Conservation (phyloP, 1,284 basidiomycete species). For the Trametes sp. region DNA sequence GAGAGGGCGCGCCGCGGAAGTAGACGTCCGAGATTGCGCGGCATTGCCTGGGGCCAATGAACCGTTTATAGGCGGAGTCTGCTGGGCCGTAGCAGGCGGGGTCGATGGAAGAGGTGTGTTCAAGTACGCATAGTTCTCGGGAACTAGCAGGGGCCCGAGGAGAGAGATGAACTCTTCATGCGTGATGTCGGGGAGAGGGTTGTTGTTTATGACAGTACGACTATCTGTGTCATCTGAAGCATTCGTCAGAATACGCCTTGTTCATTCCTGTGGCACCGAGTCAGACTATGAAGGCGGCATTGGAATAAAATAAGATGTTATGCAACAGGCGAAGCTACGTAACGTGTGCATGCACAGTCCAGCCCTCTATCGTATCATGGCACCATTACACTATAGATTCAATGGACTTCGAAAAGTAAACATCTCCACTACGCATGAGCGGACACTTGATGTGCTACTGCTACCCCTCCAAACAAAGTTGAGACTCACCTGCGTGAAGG, state of each 20-base stretch:
- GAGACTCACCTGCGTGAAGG: slow-evolving; percentile 64
- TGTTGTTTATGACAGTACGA: slow-evolving; percentile 81
- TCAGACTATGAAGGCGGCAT: slow-evolving; percentile 8
- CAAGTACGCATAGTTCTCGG: slow-evolving; percentile 68
- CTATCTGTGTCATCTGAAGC: slow-evolving; percentile 61
- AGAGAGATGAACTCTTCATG: slow-evolving; percentile 84
- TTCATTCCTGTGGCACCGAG: slow-evolving; percentile 14
- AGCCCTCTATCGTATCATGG: too few species aligned
- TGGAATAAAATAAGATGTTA: neutral
- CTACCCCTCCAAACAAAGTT: neutral
- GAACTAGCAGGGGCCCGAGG: slow-evolving; percentile 77
- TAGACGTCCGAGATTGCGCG: slow-evolving; percentile 45
- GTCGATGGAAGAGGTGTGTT: slow-evolving; percentile 37
- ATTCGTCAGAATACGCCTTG: slow-evolving; percentile 14
- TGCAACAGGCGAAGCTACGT: too few species aligned
- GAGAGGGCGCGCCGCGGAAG: slow-evolving; percentile 47
- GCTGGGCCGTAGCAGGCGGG: slow-evolving; percentile 35
- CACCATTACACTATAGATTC: too few species aligned
- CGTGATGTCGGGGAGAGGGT: slow-evolving; percentile 82
- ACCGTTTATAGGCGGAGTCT: slow-evolving; percentile 19
- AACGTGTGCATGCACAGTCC: too few species aligned
- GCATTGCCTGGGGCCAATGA: slow-evolving; percentile 35
- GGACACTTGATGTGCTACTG: neutral
- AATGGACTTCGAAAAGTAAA: too few species aligned
- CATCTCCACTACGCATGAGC: too few species aligned